A percentile compares a stretch with the other conserved stretches of the same genome.
These are phyloP conservation scores for Psilocybe azurescens DNA, from an alignment of 768 basidiomycete genomes.

Conservation along the genomic window DNA sequence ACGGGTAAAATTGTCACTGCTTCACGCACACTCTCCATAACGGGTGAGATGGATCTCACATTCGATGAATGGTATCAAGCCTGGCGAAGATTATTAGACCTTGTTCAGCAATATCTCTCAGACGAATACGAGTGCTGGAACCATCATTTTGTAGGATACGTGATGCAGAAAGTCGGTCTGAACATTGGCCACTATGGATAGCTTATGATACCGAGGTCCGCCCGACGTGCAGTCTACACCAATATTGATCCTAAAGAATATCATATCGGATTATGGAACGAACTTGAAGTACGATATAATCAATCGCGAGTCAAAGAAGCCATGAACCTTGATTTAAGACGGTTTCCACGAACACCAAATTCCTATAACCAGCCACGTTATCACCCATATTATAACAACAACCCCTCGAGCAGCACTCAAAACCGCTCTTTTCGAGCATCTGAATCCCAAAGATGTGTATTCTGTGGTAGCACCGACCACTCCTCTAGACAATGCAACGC, in stretches of 20 bases:
- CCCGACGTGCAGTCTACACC: slow-evolving; percentile 2
- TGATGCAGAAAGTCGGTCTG: slow-evolving; percentile 1
- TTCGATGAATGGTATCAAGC: slow-evolving; percentile 30
- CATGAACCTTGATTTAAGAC: neutral
- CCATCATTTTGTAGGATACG: slow-evolving; percentile 21
- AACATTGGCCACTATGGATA: slow-evolving; percentile 19
- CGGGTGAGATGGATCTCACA: slow-evolving; percentile 17
- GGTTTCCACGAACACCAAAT: neutral
- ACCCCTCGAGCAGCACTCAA: neutral
- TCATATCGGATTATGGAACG: slow-evolving; percentile 18
- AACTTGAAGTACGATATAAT: slow-evolving; percentile 9
- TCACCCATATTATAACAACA: neutral
- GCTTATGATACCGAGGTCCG: slow-evolving; percentile 23
- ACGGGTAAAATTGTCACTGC: slow-evolving; percentile 12
- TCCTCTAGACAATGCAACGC: slow-evolving; percentile 7
- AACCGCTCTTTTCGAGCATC: neutral
- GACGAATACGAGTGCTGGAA: slow-evolving; percentile 17
- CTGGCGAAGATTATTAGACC: slow-evolving; percentile 19
- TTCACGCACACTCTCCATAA: slow-evolving; percentile 11
- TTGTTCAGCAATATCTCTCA: slow-evolving; percentile 17
- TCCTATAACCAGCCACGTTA: neutral
- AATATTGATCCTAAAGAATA: slow-evolving; percentile 12
- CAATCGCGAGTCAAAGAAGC: neutral
- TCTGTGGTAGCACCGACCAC: slow-evolving; percentile 19
- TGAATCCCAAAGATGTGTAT: slow-evolving; percentile 8